phyloP scores from a whole-genome alignment of 2,329 filamentous ascomycete genomes.

The Ustulina deusta region DNA sequence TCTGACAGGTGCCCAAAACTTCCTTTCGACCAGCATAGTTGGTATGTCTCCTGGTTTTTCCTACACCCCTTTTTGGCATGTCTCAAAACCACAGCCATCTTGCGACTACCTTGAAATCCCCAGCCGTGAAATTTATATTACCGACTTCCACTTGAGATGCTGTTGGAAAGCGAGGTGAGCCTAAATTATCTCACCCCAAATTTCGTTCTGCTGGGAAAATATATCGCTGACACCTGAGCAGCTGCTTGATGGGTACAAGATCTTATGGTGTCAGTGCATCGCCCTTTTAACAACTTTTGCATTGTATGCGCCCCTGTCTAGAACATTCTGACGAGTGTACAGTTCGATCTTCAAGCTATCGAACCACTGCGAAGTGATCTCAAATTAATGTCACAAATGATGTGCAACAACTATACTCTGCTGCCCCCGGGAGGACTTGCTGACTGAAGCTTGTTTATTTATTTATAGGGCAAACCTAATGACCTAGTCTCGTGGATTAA shows the following conservation, averaged over 20 bases:
- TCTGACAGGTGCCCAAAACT: conserved; percentile 61
- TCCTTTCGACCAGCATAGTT: conserved; percentile 51
- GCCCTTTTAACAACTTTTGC: neutral
- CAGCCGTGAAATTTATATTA: neutral
- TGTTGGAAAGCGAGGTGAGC: conserved; percentile 36
- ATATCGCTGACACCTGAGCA: conserved; percentile 68
- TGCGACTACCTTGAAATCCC: neutral
- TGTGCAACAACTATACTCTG: conserved; percentile 37
- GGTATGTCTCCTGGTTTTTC: conserved; percentile 7
- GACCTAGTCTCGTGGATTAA: conserved; percentile 85
- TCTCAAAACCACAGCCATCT: neutral
- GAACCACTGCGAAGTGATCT: conserved; percentile 76
- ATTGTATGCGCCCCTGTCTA: neutral
- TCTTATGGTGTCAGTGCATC: conserved; percentile 33
- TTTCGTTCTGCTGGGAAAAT: neutral
- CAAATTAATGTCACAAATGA: conserved; percentile 71
- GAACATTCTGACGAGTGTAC: conserved; percentile 54
- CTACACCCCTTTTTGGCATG: neutral
- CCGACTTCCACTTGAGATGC: conserved; percentile 33
- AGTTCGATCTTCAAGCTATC: conserved; percentile 80
- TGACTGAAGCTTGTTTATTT: conserved; percentile 4
- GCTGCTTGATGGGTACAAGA: conserved; percentile 81
- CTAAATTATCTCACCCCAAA: neutral
- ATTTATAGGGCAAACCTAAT: conserved; percentile 72
- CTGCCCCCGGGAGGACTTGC: neutral